Conservation (phyloP, 1,284 basidiomycete species). For the Cutaneotrichosporon curvatum region DNA sequence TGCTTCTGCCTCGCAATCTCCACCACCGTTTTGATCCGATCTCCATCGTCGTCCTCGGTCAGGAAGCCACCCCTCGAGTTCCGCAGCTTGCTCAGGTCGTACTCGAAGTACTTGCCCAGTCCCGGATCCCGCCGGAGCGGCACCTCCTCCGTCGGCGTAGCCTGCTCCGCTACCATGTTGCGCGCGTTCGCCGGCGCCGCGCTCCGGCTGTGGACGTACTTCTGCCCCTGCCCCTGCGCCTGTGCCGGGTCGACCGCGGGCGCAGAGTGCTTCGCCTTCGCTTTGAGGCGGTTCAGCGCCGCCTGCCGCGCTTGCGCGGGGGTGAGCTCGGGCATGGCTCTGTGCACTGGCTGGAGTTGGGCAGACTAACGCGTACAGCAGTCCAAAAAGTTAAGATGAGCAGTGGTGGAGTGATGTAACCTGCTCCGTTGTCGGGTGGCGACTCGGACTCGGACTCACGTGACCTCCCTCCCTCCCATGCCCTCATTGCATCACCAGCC, state of each 20-base stretch:
- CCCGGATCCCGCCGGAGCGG: conserved; percentile 40
- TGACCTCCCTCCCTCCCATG: no score
- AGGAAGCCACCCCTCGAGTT: conserved; percentile 88
- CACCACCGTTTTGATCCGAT: conserved; percentile 54
- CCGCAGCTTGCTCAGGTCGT: conserved; percentile 89
- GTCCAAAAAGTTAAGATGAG: no score
- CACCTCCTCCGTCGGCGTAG: conserved; percentile 15
- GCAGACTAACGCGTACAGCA: no score
- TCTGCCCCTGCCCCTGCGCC: no score
- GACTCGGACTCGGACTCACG: no score
- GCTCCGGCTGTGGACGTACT: conserved; percentile 27
- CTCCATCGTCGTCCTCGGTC: conserved; percentile 52
- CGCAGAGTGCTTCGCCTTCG: conserved; percentile 29
- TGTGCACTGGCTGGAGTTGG: neutral
- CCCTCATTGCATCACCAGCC: no score
- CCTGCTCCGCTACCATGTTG: conserved; percentile 38
- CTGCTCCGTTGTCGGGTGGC: no score
- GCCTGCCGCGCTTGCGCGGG: conserved; percentile 40
- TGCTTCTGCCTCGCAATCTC: conserved; percentile 66
- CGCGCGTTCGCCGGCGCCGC: conserved; percentile 29
- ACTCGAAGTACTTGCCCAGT: conserved; percentile 74
- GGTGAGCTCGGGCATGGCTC: conserved; percentile 22
- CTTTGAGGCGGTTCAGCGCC: conserved; percentile 46
- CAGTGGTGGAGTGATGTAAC: no score
- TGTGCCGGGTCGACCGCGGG: conserved; percentile 4